Conservation (phyloP, 176 grass and related monocot genomes). For the Phyllostachys edulis region DNA sequence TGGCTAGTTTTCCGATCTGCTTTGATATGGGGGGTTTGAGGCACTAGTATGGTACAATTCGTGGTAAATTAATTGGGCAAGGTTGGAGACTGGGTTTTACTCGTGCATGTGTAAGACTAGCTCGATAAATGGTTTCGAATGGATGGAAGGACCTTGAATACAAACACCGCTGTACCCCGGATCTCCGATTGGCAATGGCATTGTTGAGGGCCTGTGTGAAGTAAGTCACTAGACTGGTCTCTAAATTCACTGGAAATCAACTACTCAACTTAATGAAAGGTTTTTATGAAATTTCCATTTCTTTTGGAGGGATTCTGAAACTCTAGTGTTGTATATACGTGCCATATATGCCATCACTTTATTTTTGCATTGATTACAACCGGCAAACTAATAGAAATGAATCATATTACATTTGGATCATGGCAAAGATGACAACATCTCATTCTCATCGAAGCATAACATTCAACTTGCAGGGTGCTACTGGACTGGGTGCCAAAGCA, state of each 20-base stretch:
- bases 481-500: conserved; percentile 78
- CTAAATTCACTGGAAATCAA: neutral
- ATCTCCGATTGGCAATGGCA: neutral
- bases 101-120: neutral
- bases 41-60: neutral
- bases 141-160: neutral
- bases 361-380: neutral
- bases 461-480: conserved; percentile 63
- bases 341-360: neutral
- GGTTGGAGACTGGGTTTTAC: neutral
- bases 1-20: neutral
- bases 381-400: neutral
- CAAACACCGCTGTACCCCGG: neutral
- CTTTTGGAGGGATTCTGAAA: neutral
- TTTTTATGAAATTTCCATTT: neutral
- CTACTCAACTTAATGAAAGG: neutral
- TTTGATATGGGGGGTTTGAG: neutral
- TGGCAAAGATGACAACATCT: neutral
- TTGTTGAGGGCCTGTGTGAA: neutral
- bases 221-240: neutral
- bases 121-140: neutral
- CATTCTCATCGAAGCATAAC: neutral
- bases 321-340: neutral
- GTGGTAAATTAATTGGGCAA: neutral
- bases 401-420: neutral